phyloP scores from a whole-genome alignment of 228 moss, liverwort and hornwort species.

The Sphagnum magellanicum region DNA sequence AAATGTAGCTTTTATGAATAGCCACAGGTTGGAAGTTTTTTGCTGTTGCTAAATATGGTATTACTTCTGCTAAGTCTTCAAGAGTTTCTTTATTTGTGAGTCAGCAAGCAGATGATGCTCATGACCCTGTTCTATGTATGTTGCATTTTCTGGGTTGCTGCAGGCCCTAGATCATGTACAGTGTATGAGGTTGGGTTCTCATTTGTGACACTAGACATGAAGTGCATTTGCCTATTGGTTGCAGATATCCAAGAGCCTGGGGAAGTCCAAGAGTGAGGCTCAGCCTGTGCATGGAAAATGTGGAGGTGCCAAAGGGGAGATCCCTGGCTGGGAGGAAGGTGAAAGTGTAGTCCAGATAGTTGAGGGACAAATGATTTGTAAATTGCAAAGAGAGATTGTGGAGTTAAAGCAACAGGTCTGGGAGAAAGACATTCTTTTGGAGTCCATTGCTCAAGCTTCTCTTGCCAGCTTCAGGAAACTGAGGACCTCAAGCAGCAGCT shows the following conservation, averaged over 20 bases:
- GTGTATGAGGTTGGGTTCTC: background rate
- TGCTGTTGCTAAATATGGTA: too few relatives aligned
- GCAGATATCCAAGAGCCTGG: constrained; percentile 43
- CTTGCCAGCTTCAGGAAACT: constrained; percentile 4
- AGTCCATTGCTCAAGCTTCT: constrained; percentile 17
- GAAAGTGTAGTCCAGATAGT: constrained; percentile 59
- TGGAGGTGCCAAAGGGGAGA: constrained; percentile 47
- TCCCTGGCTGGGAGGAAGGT: constrained; percentile 57
- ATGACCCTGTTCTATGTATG: too few relatives aligned
- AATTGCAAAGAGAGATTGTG: constrained; percentile 30
- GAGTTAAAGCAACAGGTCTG: constrained; percentile 30
- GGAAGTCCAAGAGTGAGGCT: constrained; percentile 41
- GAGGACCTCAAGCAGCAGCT: constrained; percentile 29
- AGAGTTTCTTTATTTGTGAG: too few relatives aligned
- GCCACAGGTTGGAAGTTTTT: too few relatives aligned
- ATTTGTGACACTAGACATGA: background rate
- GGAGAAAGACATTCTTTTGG: constrained; percentile 32
- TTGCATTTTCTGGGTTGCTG: too few relatives aligned
- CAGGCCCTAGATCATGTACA: too few relatives aligned
- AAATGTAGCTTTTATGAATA: too few relatives aligned
- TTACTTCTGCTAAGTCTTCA: too few relatives aligned
- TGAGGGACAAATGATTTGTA: constrained; percentile 30
- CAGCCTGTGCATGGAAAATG: constrained; percentile 28
- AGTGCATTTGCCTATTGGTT: background rate
- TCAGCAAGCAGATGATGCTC: too few relatives aligned